phyloP scores from a whole-genome alignment of 257 asterid species.

The Coffea canephora region DNA sequence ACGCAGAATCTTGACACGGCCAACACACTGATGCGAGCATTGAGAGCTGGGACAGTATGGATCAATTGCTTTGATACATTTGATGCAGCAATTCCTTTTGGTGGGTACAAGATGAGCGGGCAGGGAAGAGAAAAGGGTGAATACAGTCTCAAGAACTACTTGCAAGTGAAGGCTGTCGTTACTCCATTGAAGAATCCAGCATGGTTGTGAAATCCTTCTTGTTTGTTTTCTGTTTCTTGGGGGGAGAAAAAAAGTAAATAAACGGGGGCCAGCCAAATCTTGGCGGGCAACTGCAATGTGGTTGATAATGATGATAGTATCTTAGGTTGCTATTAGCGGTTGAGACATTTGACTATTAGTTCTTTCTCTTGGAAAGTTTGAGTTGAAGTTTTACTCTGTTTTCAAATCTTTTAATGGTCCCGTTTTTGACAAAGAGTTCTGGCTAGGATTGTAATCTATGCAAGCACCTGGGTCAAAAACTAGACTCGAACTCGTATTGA shows the following conservation, averaged over 20 bases:
- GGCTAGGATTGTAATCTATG: too few species aligned
- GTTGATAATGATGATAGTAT: conserved; percentile 25
- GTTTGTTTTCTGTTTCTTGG: not conserved
- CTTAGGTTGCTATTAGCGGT: not conserved
- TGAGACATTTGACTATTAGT: not conserved
- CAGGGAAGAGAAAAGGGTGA: conserved; percentile 91
- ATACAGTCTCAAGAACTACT: conserved; percentile 82
- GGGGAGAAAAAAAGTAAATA: not conserved
- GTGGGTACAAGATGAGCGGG: conserved; percentile 97
- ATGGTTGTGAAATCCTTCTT: conserved; percentile 58
- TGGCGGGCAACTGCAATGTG: conserved; percentile 2
- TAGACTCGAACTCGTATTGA: too few species aligned
- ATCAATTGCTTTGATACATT: conserved; percentile 76
- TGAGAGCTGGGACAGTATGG: conserved; percentile 86
- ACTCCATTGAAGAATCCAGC: conserved; percentile 80
- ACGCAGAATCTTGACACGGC: conserved; percentile 85
- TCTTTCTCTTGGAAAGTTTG: not conserved
- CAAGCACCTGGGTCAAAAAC: too few species aligned
- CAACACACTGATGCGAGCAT: conserved; percentile 72
- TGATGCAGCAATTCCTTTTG: conserved; percentile 92
- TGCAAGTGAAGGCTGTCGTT: conserved; percentile 94
- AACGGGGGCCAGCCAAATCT: conserved; percentile 5
- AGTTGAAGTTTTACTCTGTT: not conserved
- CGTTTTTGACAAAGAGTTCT: too few species aligned
- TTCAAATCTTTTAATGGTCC: not conserved